These are phyloP conservation scores for Monascus purpureus DNA, from an alignment of 495 filamentous ascomycete genomes.

Conservation along the genomic window DNA sequence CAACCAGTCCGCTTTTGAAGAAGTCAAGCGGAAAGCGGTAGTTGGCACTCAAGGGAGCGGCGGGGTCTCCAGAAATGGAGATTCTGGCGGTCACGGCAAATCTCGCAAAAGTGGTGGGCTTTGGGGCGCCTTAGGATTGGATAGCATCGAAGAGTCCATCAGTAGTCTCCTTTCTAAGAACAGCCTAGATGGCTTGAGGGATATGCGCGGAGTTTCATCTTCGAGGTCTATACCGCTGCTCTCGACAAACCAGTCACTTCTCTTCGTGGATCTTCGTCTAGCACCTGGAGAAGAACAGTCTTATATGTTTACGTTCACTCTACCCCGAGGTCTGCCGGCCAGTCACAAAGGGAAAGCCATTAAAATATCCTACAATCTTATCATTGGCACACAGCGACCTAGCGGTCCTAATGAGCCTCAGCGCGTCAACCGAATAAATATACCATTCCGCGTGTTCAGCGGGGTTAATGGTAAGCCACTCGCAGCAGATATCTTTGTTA, in stretches of 20 bases:
- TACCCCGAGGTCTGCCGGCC: constrained; percentile 79
- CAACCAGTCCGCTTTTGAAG: constrained; percentile 81
- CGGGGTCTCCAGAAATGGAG: constrained; percentile 34
- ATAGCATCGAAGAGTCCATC: constrained; percentile 74
- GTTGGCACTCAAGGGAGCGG: constrained; percentile 70
- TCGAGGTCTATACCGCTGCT: constrained; percentile 76
- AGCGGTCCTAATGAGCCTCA: constrained; percentile 64
- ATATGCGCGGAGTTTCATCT: constrained; percentile 73
- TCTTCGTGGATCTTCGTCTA: constrained; percentile 86
- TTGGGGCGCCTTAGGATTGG: constrained; percentile 77
- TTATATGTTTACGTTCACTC: constrained; percentile 70
- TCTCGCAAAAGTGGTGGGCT: constrained; percentile 66
- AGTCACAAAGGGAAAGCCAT: constrained; percentile 87
- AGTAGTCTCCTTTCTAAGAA: constrained; percentile 71
- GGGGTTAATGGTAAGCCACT: constrained; percentile 56
- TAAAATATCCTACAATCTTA: constrained; percentile 80
- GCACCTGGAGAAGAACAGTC: constrained; percentile 79
- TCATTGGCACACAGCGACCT: constrained; percentile 83
- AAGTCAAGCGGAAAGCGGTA: constrained; percentile 87
- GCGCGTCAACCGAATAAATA: constrained; percentile 72
- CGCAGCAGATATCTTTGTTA: neutral
- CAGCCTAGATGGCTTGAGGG: constrained; percentile 81
- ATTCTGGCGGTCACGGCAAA: constrained; percentile 35
- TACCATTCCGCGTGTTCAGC: constrained; percentile 89
- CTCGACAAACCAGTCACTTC: constrained; percentile 89